Base-by-base conservation (phyloP, 2,329 filamentous ascomycete species). In the Raffaelea deltoideospora region DNA sequence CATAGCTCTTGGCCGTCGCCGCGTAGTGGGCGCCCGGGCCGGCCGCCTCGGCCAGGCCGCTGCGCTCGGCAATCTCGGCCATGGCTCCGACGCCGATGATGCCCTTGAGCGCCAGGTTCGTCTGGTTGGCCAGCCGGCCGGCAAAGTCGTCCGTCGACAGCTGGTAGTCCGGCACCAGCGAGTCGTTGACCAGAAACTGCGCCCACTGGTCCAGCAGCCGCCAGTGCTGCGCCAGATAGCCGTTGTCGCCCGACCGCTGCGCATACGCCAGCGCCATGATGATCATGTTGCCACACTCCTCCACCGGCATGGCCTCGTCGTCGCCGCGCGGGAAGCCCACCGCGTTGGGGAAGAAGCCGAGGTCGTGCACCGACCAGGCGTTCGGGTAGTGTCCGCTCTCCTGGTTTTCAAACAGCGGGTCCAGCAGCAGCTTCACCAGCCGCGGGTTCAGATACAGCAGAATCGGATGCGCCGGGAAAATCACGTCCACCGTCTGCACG, bases 401-500 rank as follows among this genome's bases (percentile, higher is more conserved):
- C 61, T 81, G 80, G 53, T 88, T 78, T 55, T 87, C 82, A 35
- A 86, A 68, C 21, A 88, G 59, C 5, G 83, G 82, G 50, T 87
- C 80, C 4, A 88, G 60, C 3, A 87, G 62, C 49, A 85, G 85
- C 3, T 75, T 77, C 34, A 86, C 58, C 79, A 81, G 85, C 37
- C 72, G 65, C 1, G 82, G 79, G 45, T 86, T 85, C 10, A 81
- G 84, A 50, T 87, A 88, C 14, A 87, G 55, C 57, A 87, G 86
- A 62, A 87, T 86, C 0, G 83, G 81, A 53, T 84, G 85, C 0
- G 80, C 69, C 0, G 83, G 83, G 59, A 84, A 88, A 45, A 90
- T 85, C 31, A 90, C 80, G 57, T 87, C 82, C 15, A 92, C 83
- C 0, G 85, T 93, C 53, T 92, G 82, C 44, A 77, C 76, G 48